Evolutionary conservation across 2,329 filamentous ascomycete species (phyloP), one percentile per base, ranked within the genome.

Genomic region (Venturia carpophila): DNA sequence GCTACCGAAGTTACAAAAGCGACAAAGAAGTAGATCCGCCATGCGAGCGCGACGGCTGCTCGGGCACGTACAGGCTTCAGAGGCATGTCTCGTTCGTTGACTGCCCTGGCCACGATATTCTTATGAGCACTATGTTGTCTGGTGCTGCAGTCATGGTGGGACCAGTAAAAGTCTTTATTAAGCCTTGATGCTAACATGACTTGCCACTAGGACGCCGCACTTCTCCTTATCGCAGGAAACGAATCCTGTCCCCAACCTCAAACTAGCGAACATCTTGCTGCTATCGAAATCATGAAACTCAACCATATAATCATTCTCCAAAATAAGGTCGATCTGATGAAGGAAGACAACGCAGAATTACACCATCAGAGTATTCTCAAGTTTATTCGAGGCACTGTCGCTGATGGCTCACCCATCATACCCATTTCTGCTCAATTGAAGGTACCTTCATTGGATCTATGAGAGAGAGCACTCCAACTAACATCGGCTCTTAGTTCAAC

Each of bases 91-190:
- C 91, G 88, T 93, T 82, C 84, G 90, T 84, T 60, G 47, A 52
- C 55, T 27, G 65, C 37, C 65, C 94, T 66, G 94, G 94, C 79
- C 94, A 99, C 90, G 94, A 99, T 81, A 99, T 99, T 92, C 92
- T 99, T 77, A 99, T 99, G 94, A 97, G 93, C 80, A 99, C 94
- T 73, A 99, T 99, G 94, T 88, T 99, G 83, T 99, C 94, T 75
- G 94, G 94, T 74, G 94, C 94, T 72, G 94, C 94, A 69, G 94
- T 99, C 84, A 99, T 99, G 94, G 94, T 62, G 21, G 13, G 60
- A 27, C 10, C 17, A n/a, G 5, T 10, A 5, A 45, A n/a, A 27
- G 27, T 43, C 17, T 21, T 21, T 21, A 2, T 1, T 5, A 9
- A 37, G 10, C 13, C 15, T 34, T 4, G 41, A 58, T 30, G 9